A percentile compares a stretch with the other conserved stretches of the same genome.
Evolutionary conservation across 2,329 filamentous ascomycete species (phyloP).

Genomic region (Blastomyces emzantsi): DNA sequence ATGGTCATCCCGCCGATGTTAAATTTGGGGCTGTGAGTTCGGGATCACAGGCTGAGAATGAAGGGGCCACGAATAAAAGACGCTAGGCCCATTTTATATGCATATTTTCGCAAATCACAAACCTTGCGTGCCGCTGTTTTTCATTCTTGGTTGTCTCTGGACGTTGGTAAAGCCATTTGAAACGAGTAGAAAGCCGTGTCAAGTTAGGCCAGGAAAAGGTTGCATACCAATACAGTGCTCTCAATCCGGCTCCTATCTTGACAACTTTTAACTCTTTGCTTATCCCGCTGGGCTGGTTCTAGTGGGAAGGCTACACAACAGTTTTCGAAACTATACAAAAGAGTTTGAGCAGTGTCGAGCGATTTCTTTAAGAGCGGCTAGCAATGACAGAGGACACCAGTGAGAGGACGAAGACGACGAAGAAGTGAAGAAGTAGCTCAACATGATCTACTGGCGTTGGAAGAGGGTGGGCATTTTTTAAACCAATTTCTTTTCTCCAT

Average conservation of each 20-base stretch:
- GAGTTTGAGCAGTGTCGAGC: neutral
- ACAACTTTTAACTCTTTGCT: neutral
- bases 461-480: neutral
- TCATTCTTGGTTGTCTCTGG: neutral
- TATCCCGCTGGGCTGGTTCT: slow-evolving; percentile 31
- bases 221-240: neutral
- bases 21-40: slow-evolving; percentile 15
- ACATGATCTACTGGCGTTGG: neutral
- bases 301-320: slow-evolving; percentile 8
- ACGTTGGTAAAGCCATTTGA: neutral
- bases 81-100: slow-evolving; percentile 14
- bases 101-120: neutral
- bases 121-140: neutral
- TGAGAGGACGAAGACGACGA: neutral
- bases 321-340: neutral
- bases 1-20: slow-evolving; percentile 23
- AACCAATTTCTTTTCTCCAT: neutral
- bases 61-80: slow-evolving; percentile 19
- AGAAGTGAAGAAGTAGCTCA: no score
- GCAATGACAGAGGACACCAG: neutral
- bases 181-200: neutral
- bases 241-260: neutral
- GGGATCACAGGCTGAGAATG: slow-evolving; percentile 30
- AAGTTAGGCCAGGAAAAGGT: neutral
- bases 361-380: neutral